Conservation (phyloP, 352 stramenopile species). For the Globisporangium spiculum region DNA sequence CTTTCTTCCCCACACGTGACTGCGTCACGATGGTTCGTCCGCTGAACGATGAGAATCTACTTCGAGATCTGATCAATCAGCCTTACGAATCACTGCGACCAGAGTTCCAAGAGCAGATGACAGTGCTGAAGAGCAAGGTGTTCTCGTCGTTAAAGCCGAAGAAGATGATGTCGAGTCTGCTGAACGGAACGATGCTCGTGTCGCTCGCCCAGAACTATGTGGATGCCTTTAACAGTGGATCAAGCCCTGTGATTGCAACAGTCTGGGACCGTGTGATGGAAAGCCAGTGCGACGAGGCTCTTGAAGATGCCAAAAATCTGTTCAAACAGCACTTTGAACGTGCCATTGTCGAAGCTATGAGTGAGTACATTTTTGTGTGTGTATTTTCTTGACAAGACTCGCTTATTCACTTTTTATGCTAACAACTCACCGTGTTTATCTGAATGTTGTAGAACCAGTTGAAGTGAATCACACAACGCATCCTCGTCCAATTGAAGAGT, state of each 20-base stretch:
- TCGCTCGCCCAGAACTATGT: conserved; percentile 67
- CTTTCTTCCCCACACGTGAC: conserved; percentile 73
- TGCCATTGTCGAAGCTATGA: conserved; percentile 25
- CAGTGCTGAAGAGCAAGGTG: conserved; percentile 54
- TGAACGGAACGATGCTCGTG: conserved; percentile 71
- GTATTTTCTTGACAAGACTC: not conserved
- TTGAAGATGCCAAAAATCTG: conserved; percentile 49
- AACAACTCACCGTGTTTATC: not conserved
- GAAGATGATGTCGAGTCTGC: conserved; percentile 50
- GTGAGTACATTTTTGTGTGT: conserved; percentile 23
- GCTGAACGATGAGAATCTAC: conserved; percentile 57
- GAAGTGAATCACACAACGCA: conserved; percentile 29
- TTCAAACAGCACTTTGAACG: conserved; percentile 40
- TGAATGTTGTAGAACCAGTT: conserved; percentile 20
- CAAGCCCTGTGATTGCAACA: conserved; percentile 72
- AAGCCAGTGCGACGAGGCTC: conserved; percentile 57
- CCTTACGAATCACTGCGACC: conserved; percentile 53
- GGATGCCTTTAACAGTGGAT: conserved; percentile 61
- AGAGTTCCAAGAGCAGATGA: conserved; percentile 67
- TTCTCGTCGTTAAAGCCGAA: conserved; percentile 57
- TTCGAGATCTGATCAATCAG: conserved; percentile 51
- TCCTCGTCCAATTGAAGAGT: conserved; percentile 37
- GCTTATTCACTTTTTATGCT: not conserved
- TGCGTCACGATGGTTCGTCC: conserved; percentile 80
- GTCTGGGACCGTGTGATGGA: conserved; percentile 83